These are phyloP conservation scores for Prunus mume DNA, from an alignment of 306 rosid species.

Conservation along the genomic window DNA sequence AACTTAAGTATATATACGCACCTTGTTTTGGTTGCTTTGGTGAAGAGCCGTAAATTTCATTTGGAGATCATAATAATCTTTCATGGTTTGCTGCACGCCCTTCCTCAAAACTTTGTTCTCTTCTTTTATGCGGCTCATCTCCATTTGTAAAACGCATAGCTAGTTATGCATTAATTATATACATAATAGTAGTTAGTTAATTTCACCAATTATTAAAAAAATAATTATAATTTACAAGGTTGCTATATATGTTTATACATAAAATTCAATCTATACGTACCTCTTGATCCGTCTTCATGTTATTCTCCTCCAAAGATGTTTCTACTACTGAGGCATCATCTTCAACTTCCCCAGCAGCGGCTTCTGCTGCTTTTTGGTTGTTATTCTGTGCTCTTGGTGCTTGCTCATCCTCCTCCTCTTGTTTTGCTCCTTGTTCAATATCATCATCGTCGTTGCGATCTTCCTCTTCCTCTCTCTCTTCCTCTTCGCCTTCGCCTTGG, in stretches of 20 bases:
- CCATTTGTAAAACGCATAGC: constrained; percentile 58
- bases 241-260: neutral
- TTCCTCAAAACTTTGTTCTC: constrained; percentile 70
- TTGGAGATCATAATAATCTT: constrained; percentile 76
- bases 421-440: neutral
- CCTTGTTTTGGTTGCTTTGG: constrained; percentile 55
- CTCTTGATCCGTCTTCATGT: constrained; percentile 21
- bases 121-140: constrained; percentile 84
- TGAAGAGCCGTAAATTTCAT: constrained; percentile 56
- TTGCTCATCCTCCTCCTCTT: neutral
- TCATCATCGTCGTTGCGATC: neutral
- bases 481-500: neutral
- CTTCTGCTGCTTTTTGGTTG: constrained; percentile 23
- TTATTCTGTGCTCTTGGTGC: neutral
- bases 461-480: neutral
- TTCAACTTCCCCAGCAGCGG: constrained; percentile 43
- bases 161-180: constrained; percentile 3
- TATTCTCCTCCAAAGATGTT: constrained; percentile 34
- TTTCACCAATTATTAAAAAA: neutral
- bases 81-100: constrained; percentile 78
- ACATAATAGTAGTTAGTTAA: neutral
- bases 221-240: neutral
- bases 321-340: constrained; percentile 48
- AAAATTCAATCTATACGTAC: neutral
- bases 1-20: constrained; percentile 4